phyloP scores from a whole-genome alignment of 208 protist species.

The Leishmania tarentolae region DNA sequence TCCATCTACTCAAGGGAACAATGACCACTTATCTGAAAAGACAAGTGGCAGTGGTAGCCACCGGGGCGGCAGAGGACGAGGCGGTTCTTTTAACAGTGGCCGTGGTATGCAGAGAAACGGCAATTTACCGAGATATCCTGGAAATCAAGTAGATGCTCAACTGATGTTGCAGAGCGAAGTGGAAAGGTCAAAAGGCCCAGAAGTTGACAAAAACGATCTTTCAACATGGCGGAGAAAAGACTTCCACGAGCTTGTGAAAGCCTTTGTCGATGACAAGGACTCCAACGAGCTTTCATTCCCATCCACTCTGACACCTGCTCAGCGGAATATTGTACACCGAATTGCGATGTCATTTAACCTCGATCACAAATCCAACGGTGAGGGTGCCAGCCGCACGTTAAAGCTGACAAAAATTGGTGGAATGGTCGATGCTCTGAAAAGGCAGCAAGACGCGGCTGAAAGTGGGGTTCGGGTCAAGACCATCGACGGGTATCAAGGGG shows the following conservation, averaged over 20 bases:
- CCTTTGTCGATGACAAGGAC: slow-evolving; percentile 71
- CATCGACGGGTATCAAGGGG: slow-evolving; percentile 80
- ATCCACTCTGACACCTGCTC: slow-evolving; percentile 50
- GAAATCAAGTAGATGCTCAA: background rate
- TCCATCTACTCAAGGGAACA: background rate
- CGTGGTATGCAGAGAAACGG: background rate
- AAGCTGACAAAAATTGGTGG: slow-evolving; percentile 66
- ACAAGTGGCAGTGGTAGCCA: background rate
- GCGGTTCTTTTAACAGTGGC: background rate
- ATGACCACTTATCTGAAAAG: background rate
- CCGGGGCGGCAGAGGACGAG: slow-evolving; percentile 1
- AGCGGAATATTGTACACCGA: slow-evolving; percentile 73
- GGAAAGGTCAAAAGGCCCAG: background rate
- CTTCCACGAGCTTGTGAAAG: slow-evolving; percentile 70
- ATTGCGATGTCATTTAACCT: slow-evolving; percentile 71
- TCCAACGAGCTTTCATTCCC: slow-evolving; percentile 71
- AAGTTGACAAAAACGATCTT: slow-evolving; percentile 45
- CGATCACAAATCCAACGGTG: slow-evolving; percentile 71
- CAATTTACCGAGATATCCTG: background rate
- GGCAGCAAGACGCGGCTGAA: slow-evolving; percentile 40
- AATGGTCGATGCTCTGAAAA: slow-evolving; percentile 30
- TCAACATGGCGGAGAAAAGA: slow-evolving; percentile 76
- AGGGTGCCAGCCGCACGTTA: slow-evolving; percentile 42
- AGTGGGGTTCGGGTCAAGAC: slow-evolving; percentile 54
- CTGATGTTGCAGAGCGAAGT: background rate